Base-by-base conservation (phyloP, 108 stramenopile species). In the Licmophora abbreviata region DNA sequence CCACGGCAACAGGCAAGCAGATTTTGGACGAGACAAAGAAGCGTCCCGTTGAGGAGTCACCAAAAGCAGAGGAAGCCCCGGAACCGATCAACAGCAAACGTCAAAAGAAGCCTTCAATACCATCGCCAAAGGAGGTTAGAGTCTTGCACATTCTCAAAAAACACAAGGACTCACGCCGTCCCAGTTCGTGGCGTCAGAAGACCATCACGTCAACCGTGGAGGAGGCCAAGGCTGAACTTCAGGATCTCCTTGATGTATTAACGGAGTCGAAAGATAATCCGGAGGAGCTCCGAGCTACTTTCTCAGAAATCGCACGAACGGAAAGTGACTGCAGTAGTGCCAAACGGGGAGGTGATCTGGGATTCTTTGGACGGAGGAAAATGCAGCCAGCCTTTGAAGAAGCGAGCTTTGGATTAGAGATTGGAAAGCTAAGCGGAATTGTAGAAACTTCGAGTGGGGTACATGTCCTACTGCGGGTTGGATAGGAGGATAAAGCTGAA, bases 61-160 rank as follows among this genome's bases (percentile, higher is more conserved):
- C 65, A 26, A 22, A 59, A 24, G 27, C 63, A 14, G 48, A 22
- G 29, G 29, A 58, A 30, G 49, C 64, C 2, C 44, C 55, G 6
- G 4, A 33, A 10, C 34, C 4, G 31, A 4, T 0, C 4, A 27
- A 40, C 27, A 40, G 22, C 1, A 11, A 48, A 40, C 23, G 5
- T 40, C 15, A 1, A 21, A 17, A 15, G 4, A 38, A 2, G 8
- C 17, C 32, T 32, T 15, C 40, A 24, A 23, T 12, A 30, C 14
- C 58, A 47, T 21, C 10, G 28, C 7, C 4, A 34, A 71, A 79
- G 46, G 64, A 92, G 58, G 87, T 93, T 4, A 76, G 87, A 0
- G 83, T 80, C 8, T 64, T 93, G 21, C 92, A 93, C 58, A 87
- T 93, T 35, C 44, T 93, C 24, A 78, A 81, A 49, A 93, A 93